Evolutionary conservation across 1,139 yeast genomes (phyloP), one percentile per base, ranked within the genome.

Genomic region (Pichia sp.): DNA sequence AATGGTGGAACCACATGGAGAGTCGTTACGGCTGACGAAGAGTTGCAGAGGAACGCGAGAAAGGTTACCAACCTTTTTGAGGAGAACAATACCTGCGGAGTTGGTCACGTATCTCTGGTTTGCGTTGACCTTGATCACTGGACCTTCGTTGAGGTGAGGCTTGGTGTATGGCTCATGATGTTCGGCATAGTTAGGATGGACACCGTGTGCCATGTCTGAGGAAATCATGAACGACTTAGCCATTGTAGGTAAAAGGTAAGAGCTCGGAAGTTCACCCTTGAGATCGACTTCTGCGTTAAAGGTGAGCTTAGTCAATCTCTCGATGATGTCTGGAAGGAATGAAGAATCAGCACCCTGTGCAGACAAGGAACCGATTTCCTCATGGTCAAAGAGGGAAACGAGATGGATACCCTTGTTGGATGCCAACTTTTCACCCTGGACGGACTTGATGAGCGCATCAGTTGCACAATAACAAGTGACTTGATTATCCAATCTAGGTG

Each of bases 291-390:
- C 50, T 1, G 61, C 62, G 34, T 63, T 64, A 33, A 68, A 69
- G 11, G 60, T 56, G 15, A 73, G 54, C 8, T 66, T 62, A 5
- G 87, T 72, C 37, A 87, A 60, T 51, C 96, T 72, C 39, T 72
- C 74, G 36, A 87, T 58, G 10, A 84, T 69, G 48, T 87, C 86
- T 14, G 93, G 93, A 37, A 91, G 64, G 55, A 91, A 83, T 37
- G 88, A 81, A 3, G 96, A 87, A 53, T 85, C 91, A 2, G 98
- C 98, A 44, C 98, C 98, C 59, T 91, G 97, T 10, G 96, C 95
- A 24, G 95, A 82, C 10, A 76, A 67, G 5, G 96, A 86, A 0
- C 98, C 98, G 49, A 91, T 73, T 60, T 88, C 98, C 60, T 91
- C 98, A 59, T 91, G 96, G 59, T 88, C 97, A 58, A 88, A 88